Conservation (phyloP, 192 early-diverging fungal genomes). For the Coemansia brasiliensis region DNA sequence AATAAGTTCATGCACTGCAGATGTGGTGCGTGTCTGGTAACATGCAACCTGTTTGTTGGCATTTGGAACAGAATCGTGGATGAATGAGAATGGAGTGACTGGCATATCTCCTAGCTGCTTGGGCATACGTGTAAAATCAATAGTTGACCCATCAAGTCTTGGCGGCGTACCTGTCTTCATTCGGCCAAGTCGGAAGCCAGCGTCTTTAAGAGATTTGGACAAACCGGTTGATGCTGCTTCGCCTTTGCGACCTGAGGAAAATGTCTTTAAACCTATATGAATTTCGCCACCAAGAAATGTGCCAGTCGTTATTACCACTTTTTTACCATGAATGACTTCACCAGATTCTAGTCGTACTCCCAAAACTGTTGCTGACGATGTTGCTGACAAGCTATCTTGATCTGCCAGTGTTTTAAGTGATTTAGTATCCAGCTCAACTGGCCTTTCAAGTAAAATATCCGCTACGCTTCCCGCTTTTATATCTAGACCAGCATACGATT, state of each 20-base stretch:
- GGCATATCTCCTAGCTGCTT: conserved; percentile 72
- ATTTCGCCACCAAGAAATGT: conserved; percentile 83
- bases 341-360: conserved; percentile 69
- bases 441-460: conserved; percentile 64
- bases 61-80: conserved; percentile 68
- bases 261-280: conserved; percentile 70
- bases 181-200: conserved; percentile 74
- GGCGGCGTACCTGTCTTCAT: conserved; percentile 87
- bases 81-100: conserved; percentile 72
- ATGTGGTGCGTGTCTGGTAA: conserved; percentile 75
- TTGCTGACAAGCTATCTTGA: conserved; percentile 21
- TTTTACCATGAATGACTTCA: conserved; percentile 65
- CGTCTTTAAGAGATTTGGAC: conserved; percentile 69
- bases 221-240: conserved; percentile 74
- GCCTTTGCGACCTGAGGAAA: conserved; percentile 70
- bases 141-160: conserved; percentile 70
- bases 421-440: conserved; percentile 22
- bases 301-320: conserved; percentile 78
- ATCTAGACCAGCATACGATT: conserved; percentile 67
- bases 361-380: conserved; percentile 1
- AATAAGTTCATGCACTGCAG: conserved; percentile 66
- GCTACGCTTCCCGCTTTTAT: conserved; percentile 69
- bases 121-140: conserved; percentile 67
- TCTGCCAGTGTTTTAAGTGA: conserved; percentile 30
- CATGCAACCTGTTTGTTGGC: conserved; percentile 70